phyloP scores from a whole-genome alignment of 257 asterid genomes.

The Rauvolfia tetraphylla region DNA sequence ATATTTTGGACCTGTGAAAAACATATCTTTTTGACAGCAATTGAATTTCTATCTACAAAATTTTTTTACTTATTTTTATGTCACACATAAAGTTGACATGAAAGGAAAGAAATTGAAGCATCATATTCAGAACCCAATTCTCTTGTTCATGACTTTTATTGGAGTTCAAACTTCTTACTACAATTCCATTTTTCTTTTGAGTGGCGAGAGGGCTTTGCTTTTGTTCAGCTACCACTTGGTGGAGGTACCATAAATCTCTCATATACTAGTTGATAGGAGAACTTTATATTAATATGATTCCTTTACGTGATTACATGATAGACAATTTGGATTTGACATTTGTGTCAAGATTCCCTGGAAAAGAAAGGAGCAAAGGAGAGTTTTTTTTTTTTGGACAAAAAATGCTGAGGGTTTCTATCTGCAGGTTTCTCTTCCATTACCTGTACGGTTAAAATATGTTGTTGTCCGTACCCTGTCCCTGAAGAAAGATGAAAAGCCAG shows the following conservation, averaged over 20 bases:
- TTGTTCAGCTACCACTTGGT: not conserved
- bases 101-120: not conserved
- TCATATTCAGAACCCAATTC: not conserved
- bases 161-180: not conserved
- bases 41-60: not conserved
- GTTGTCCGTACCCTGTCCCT: not conserved
- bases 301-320: not conserved
- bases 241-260: not conserved
- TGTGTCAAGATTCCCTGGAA: not conserved
- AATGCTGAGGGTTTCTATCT: slow-evolving; percentile 11
- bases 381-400: not conserved
- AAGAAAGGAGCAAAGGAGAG: not conserved
- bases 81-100: not conserved
- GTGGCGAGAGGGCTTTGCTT: too few relatives aligned
- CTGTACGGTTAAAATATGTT: slow-evolving; percentile 42
- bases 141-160: not conserved
- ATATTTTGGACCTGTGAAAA: not conserved
- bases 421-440: slow-evolving; percentile 74
- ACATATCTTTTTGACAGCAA: not conserved
- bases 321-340: not conserved
- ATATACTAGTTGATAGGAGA: not conserved
- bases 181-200: not conserved
- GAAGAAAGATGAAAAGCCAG: slow-evolving; percentile 1
- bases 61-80: not conserved
- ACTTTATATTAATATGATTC: not conserved